These are phyloP conservation scores for Tulasnella sp. DNA, from an alignment of 768 basidiomycete genomes.

Conservation along the genomic window DNA sequence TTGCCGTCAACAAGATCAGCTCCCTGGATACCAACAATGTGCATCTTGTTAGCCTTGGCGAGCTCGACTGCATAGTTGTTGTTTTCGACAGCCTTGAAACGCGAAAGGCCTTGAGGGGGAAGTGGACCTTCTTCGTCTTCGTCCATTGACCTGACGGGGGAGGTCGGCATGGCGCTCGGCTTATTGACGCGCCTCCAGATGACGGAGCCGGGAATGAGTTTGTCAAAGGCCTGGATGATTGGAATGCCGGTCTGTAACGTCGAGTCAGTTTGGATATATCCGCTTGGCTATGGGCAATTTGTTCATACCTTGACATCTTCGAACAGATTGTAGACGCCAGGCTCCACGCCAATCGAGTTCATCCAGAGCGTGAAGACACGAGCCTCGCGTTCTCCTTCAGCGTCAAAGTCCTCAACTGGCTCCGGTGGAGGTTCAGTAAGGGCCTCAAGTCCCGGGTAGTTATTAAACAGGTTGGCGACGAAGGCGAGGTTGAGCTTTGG, in stretches of 20 bases:
- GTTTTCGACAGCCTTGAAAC: constrained; percentile 98
- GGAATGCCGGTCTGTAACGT: constrained; percentile 62
- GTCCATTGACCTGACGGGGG: constrained; percentile 41
- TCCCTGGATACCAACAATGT: constrained; percentile 95
- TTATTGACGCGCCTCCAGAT: constrained; percentile 96
- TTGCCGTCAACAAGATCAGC: constrained; percentile 94
- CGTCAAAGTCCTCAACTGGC: constrained; percentile 93
- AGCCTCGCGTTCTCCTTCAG: constrained; percentile 97
- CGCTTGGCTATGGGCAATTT: neutral
- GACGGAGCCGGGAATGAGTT: constrained; percentile 86
- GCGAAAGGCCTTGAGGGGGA: constrained; percentile 52
- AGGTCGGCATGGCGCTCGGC: constrained; percentile 50
- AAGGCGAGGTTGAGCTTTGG: constrained; percentile 97
- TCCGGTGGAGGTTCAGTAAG: constrained; percentile 90
- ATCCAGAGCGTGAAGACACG: constrained; percentile 98
- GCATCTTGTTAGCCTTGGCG: constrained; percentile 88
- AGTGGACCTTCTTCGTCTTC: constrained; percentile 55
- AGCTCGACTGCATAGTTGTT: constrained; percentile 95
- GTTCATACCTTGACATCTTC: constrained; percentile 75
- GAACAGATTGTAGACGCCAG: constrained; percentile 92
- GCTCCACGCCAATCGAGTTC: constrained; percentile 95
- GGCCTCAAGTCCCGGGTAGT: constrained; percentile 88
- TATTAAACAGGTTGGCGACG: constrained; percentile 98
- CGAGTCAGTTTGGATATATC: neutral
- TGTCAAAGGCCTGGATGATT: constrained; percentile 96